These are phyloP conservation scores for Pseudonitzschia pungens DNA, from an alignment of 108 stramenopile species.

Conservation along the genomic window DNA sequence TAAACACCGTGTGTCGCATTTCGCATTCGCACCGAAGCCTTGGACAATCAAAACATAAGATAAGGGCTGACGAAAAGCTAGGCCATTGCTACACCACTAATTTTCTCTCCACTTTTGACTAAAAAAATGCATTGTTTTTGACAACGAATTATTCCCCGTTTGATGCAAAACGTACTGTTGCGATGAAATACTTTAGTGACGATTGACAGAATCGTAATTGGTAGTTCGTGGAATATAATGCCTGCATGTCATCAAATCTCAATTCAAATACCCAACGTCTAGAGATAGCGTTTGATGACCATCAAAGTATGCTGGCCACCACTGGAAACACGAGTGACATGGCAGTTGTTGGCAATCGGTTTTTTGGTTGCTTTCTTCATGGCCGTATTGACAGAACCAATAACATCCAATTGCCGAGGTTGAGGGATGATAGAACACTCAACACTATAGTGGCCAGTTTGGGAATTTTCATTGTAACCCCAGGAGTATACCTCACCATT, in stretches of 20 bases:
- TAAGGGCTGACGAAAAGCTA: no score
- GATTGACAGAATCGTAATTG: no score
- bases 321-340: conserved; percentile 42
- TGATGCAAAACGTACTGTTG: no score
- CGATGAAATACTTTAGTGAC: no score
- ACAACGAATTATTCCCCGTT: no score
- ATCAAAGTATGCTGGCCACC: conserved; percentile 62
- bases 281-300: conserved; percentile 29
- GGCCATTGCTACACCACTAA: no score
- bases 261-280: not conserved
- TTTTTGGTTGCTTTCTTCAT: conserved; percentile 13
- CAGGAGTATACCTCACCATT: conserved; percentile 85
- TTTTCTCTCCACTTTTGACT: no score
- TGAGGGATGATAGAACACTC: conserved; percentile 29
- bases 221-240: not conserved
- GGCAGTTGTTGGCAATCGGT: conserved; percentile 22
- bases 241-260: not conserved
- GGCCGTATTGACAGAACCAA: not conserved
- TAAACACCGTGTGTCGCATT: no score
- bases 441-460: conserved; percentile 56
- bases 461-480: conserved; percentile 75
- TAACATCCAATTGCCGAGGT: conserved; percentile 7
- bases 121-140: no score
- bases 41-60: no score
- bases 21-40: no score